A percentile compares a stretch with the other conserved stretches of the same genome.
Conservation (phyloP, 352 stramenopile genomes). For the Pythium guiyangense region DNA sequence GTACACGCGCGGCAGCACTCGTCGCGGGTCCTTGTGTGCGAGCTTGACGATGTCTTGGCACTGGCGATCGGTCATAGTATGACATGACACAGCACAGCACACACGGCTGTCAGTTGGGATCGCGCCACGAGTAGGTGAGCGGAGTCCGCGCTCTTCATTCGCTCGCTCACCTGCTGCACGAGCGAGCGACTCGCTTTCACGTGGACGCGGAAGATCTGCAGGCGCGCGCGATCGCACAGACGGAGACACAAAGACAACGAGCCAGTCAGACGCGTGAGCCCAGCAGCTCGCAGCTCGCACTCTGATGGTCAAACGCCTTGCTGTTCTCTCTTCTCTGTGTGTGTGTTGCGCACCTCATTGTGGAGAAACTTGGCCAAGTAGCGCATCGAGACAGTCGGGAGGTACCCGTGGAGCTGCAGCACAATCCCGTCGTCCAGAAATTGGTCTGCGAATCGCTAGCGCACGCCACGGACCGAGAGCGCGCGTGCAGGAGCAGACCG, state of each 20-base stretch:
- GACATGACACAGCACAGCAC: background rate
- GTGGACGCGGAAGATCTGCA: slow-evolving; percentile 1
- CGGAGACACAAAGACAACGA: too few relatives aligned
- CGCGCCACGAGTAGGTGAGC: too few relatives aligned
- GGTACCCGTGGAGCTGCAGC: slow-evolving; percentile 52
- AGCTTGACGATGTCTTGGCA: slow-evolving; percentile 11
- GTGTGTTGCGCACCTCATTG: slow-evolving; percentile 19
- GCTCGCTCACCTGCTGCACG: slow-evolving; percentile 23
- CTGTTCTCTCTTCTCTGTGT: background rate
- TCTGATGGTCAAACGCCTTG: background rate
- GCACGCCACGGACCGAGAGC: background rate
- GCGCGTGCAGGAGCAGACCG: background rate
- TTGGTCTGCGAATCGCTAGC: slow-evolving; percentile 34
- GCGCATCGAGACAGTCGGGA: slow-evolving; percentile 42
- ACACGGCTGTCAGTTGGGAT: too few relatives aligned
- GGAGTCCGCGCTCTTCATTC: too few relatives aligned
- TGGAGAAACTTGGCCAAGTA: slow-evolving; percentile 34
- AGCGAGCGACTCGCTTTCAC: slow-evolving; percentile 23
- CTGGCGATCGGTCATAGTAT: slow-evolving; percentile 11
- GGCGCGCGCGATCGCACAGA: too few relatives aligned
- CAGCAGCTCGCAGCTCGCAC: slow-evolving; percentile 10
- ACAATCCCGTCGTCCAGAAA: slow-evolving; percentile 30
- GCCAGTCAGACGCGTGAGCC: too few relatives aligned
- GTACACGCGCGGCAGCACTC: slow-evolving; percentile 19
- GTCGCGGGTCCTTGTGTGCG: slow-evolving; percentile 16